phyloP scores from a whole-genome alignment of 495 filamentous ascomycete species.

The Xylaria castorea region DNA sequence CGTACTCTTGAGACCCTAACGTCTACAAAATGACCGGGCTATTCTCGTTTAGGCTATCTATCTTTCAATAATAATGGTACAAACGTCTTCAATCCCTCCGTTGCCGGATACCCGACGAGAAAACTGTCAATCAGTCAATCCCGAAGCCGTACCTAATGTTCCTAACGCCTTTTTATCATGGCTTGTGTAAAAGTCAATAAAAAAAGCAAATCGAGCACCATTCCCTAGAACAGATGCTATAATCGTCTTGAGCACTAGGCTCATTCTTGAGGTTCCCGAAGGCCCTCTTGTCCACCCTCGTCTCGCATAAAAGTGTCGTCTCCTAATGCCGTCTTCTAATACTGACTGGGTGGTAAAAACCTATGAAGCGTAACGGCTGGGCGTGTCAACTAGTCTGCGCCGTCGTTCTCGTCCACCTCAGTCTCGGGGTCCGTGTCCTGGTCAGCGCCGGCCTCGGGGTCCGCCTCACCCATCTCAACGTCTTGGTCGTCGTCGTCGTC shows the following conservation, averaged over 20 bases:
- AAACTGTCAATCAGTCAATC: background rate
- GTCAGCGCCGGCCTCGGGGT: constrained; percentile 37
- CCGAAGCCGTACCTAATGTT: background rate
- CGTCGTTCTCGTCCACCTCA: constrained; percentile 47
- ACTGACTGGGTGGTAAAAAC: background rate
- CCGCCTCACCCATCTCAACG: constrained; percentile 42
- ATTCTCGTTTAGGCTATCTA: background rate
- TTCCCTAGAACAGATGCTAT: background rate
- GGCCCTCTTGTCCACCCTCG: background rate
- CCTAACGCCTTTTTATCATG: constrained; percentile 18
- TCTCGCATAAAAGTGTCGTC: too few species aligned
- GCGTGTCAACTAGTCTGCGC: constrained; percentile 20
- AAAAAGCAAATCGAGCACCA: constrained; percentile 1
- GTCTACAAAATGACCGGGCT: background rate
- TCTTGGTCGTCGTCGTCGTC: constrained; percentile 43
- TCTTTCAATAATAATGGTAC: background rate
- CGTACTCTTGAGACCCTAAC: background rate
- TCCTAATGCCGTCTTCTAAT: too few species aligned
- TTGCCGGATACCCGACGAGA: background rate
- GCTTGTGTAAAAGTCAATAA: background rate
- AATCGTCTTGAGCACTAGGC: background rate
- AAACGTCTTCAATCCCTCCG: background rate
- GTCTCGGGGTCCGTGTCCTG: constrained; percentile 49
- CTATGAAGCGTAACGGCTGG: background rate
- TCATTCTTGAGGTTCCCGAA: background rate